Evolutionary conservation across 116 monocot genomes (phyloP).

Genomic region (Dioscorea cayenensis): DNA sequence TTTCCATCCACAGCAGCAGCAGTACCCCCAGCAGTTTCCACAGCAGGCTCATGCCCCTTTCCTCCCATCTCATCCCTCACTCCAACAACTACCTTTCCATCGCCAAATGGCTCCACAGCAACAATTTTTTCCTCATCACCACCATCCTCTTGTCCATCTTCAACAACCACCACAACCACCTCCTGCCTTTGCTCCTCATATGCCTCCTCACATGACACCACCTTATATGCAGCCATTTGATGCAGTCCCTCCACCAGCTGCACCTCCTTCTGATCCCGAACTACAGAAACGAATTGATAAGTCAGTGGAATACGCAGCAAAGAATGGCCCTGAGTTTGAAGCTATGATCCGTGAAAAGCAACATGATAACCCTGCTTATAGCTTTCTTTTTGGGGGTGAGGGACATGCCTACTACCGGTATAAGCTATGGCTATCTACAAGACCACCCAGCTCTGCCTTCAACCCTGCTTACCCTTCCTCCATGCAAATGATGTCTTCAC

Average conservation of each 20-base stretch:
- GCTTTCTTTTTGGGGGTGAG: slow-evolving; percentile 88
- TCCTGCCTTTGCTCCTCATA: slow-evolving; percentile 31
- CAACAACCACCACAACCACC: slow-evolving; percentile 45
- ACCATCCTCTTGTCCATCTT: slow-evolving; percentile 35
- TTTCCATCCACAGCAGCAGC: slow-evolving; percentile 15
- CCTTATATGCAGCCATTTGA: slow-evolving; percentile 53
- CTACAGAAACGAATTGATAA: slow-evolving; percentile 88
- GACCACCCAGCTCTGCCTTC: slow-evolving; percentile 31
- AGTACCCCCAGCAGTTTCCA: slow-evolving; percentile 44
- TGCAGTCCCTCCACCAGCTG: slow-evolving; percentile 38
- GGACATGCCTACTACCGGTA: slow-evolving; percentile 83
- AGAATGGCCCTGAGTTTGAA: slow-evolving; percentile 94
- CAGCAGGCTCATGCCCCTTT: slow-evolving; percentile 43
- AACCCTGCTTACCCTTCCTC: slow-evolving; percentile 34
- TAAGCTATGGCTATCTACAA: slow-evolving; percentile 57
- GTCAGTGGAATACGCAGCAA: slow-evolving; percentile 72
- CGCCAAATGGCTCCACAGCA: slow-evolving; percentile 43
- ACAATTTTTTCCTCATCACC: slow-evolving; percentile 33
- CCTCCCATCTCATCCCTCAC: slow-evolving; percentile 40
- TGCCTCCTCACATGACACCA: slow-evolving; percentile 47
- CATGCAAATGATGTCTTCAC: slow-evolving; percentile 22
- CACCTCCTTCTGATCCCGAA: slow-evolving; percentile 71
- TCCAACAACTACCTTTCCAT: slow-evolving; percentile 61
- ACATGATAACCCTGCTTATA: slow-evolving; percentile 77
- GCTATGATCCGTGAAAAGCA: slow-evolving; percentile 91